These are phyloP conservation scores for Sphaerobolus stellatus DNA, from an alignment of 1,284 basidiomycete species.

Conservation along the genomic window DNA sequence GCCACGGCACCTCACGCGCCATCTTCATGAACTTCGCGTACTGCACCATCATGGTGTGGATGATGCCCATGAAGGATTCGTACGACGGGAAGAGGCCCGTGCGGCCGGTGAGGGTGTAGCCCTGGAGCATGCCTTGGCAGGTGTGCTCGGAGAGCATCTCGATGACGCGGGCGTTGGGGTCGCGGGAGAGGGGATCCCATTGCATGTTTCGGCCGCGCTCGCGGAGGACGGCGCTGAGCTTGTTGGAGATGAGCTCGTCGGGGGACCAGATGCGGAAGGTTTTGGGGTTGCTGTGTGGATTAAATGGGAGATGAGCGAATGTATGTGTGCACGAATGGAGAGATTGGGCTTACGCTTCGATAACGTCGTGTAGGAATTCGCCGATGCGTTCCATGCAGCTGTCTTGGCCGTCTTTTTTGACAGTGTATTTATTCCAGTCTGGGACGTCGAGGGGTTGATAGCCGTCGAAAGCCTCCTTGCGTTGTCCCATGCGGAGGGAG, in stretches of 20 bases:
- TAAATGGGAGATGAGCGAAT: background rate
- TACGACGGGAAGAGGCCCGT: constrained; percentile 86
- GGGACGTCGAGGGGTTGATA: constrained; percentile 64
- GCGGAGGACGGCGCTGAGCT: constrained; percentile 74
- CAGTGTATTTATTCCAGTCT: constrained; percentile 59
- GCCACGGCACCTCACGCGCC: constrained; percentile 74
- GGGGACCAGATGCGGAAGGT: constrained; percentile 90
- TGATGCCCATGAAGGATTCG: constrained; percentile 81
- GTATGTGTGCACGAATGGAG: background rate
- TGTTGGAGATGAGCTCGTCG: constrained; percentile 87
- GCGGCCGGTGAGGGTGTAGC: constrained; percentile 80
- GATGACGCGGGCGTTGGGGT: constrained; percentile 70
- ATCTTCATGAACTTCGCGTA: constrained; percentile 87
- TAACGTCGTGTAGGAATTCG: constrained; percentile 55
- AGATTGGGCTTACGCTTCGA: constrained; percentile 49
- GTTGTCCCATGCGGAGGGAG: constrained; percentile 62
- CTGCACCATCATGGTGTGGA: constrained; percentile 78
- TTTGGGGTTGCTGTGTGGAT: constrained; percentile 56
- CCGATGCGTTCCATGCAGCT: constrained; percentile 81
- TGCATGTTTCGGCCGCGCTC: constrained; percentile 74
- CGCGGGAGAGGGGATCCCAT: constrained; percentile 68
- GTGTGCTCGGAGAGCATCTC: constrained; percentile 90
- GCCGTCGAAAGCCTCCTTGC: constrained; percentile 63
- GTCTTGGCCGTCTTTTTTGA: constrained; percentile 55
- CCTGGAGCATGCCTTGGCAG: constrained; percentile 84